A percentile compares a stretch with the other conserved stretches of the same genome.
These are phyloP conservation scores for Taiozyma onychis DNA, from an alignment of 1,139 yeast species.

Conservation along the genomic window DNA sequence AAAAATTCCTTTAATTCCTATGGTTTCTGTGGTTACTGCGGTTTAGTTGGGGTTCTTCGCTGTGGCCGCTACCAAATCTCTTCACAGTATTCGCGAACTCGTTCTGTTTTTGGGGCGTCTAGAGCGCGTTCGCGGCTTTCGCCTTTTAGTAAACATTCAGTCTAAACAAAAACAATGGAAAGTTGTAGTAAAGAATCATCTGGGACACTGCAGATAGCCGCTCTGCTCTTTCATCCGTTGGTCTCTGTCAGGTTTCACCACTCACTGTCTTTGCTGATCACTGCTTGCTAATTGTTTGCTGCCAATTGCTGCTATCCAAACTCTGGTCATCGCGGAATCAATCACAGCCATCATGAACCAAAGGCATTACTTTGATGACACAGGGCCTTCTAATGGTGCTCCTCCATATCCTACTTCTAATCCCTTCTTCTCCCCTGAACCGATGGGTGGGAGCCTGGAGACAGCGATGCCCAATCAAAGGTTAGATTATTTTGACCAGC, in stretches of 20 bases:
- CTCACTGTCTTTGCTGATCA: neutral
- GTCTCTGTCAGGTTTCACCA: neutral
- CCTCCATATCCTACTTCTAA: slow-evolving; percentile 6
- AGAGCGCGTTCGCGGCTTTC: neutral
- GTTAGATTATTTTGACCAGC: neutral
- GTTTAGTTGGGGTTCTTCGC: neutral
- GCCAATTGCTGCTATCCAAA: neutral
- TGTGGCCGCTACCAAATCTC: neutral
- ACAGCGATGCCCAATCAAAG: neutral
- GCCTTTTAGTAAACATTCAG: neutral
- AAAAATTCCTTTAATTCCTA: neutral
- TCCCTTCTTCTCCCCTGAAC: slow-evolving; percentile 9
- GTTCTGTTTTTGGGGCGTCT: neutral
- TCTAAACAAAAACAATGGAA: neutral
- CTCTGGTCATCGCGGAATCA: neutral
- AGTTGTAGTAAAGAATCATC: neutral
- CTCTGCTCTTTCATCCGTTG: neutral
- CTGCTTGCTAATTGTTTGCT: neutral
- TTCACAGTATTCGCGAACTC: neutral
- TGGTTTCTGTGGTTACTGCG: too few relatives aligned
- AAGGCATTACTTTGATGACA: slow-evolving; percentile 1
- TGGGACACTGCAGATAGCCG: neutral
- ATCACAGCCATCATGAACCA: neutral
- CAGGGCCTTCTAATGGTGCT: neutral
- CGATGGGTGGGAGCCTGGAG: slow-evolving; percentile 9